Conservation (phyloP, 73 alveolate genomes). For the Tetrahymena malaccensis region DNA sequence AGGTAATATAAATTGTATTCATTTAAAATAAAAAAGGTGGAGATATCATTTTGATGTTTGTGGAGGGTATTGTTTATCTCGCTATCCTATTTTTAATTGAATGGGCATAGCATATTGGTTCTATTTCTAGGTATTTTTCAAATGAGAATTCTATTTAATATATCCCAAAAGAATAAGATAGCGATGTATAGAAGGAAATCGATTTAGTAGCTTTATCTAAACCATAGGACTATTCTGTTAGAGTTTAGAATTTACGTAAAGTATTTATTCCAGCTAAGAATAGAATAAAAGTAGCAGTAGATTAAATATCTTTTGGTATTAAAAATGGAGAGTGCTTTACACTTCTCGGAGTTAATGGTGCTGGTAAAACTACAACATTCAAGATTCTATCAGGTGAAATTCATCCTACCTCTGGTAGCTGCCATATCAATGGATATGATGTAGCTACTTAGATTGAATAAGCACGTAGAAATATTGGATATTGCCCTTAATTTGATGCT, state of each 20-base stretch:
- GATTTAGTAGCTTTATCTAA: neutral
- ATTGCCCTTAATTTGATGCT: conserved; percentile 98
- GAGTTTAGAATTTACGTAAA: conserved; percentile 53
- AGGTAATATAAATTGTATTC: neutral
- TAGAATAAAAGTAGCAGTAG: conserved; percentile 77
- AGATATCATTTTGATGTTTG: conserved; percentile 19
- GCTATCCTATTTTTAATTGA: conserved; percentile 29
- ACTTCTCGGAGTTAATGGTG: conserved; percentile 96
- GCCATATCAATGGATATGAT: conserved; percentile 77
- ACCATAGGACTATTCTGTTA: conserved; percentile 46
- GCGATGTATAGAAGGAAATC: conserved; percentile 46
- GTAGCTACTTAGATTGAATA: conserved; percentile 64
- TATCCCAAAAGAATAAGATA: conserved; percentile 15
- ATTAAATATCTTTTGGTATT: conserved; percentile 78
- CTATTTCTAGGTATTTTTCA: conserved; percentile 5
- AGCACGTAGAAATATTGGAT: conserved; percentile 89
- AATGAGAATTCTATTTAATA: neutral
- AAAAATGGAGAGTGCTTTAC: conserved; percentile 97
- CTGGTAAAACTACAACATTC: conserved; percentile 97
- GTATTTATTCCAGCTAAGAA: conserved; percentile 28
- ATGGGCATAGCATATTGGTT: conserved; percentile 27
- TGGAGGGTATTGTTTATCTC: conserved; percentile 12
- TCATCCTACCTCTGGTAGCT: conserved; percentile 76
- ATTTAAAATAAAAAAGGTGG: conserved; percentile 8
- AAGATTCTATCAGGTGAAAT: conserved; percentile 90